Percentiles rank a stretch among this genome's conserved stretches.
Conservation (phyloP, 139 green algal species). For the Chlamydomonas schloesseri region DNA sequence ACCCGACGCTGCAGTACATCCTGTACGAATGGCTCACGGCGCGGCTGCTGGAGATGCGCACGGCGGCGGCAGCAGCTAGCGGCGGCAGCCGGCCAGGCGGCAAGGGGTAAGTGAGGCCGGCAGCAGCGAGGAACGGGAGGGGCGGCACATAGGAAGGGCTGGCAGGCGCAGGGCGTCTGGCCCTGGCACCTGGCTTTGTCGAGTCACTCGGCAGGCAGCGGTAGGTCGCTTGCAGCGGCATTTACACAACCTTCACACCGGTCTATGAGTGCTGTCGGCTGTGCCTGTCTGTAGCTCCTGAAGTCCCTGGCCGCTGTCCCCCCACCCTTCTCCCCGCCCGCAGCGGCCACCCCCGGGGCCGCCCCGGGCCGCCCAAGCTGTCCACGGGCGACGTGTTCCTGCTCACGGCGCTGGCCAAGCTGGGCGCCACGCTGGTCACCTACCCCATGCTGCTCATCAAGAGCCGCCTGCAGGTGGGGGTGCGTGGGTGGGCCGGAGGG, state of each 20-base stretch:
- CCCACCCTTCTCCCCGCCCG: too few species aligned
- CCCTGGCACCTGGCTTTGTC: too few species aligned
- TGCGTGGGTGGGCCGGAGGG: too few species aligned
- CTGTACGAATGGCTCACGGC: constrained; percentile 86
- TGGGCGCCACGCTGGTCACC: constrained; percentile 92
- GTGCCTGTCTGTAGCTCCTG: too few species aligned
- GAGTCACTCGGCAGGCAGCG: too few species aligned
- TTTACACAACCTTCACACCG: too few species aligned
- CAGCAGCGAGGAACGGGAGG: too few species aligned
- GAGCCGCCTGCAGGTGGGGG: constrained; percentile 74
- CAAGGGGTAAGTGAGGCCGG: background rate
- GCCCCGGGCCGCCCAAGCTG: background rate
- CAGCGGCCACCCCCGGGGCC: background rate
- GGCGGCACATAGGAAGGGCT: too few species aligned
- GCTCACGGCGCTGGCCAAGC: constrained; percentile 89
- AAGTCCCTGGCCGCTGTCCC: too few species aligned
- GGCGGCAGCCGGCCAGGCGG: background rate
- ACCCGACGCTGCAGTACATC: constrained; percentile 90
- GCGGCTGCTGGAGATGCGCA: constrained; percentile 28
- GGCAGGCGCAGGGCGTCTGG: too few species aligned
- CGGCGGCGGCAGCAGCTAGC: background rate
- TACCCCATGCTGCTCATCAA: constrained; percentile 97
- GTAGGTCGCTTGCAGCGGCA: too few species aligned
- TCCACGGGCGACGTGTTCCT: constrained; percentile 85
- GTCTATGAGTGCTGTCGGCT: too few species aligned